These are phyloP conservation scores for Fagopyrum tataricum DNA, from an alignment of 148 eudicot genomes.

Conservation along the genomic window DNA sequence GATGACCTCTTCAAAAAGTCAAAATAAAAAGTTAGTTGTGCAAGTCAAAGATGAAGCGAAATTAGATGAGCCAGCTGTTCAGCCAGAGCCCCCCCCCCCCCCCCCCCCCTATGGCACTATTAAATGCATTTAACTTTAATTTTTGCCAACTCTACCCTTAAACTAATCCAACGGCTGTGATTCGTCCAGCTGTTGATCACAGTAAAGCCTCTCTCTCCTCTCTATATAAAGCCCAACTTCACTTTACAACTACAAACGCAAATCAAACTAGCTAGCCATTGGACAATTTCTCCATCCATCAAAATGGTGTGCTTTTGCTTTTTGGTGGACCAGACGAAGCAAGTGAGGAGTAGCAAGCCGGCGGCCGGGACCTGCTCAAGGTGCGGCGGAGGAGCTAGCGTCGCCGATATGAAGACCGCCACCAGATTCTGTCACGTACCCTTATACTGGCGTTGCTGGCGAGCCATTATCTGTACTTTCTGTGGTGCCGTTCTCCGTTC, in stretches of 20 bases:
- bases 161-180: not conserved
- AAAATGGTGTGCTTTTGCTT: constrained; percentile 76
- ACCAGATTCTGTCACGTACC: constrained; percentile 75
- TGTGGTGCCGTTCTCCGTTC: constrained; percentile 71
- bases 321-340: constrained; percentile 58
- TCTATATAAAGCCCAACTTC: not conserved
- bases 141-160: not conserved
- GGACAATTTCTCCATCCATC: not conserved
- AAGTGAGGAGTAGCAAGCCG: constrained; percentile 59
- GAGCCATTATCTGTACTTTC: constrained; percentile 75
- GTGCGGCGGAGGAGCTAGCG: constrained; percentile 77
- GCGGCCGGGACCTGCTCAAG: constrained; percentile 70
- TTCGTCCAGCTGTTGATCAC: not conserved
- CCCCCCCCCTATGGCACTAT: not conserved
- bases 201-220: not conserved
- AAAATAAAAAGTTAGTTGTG: not conserved
- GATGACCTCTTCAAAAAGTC: not conserved
- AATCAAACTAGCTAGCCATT: too few species aligned
- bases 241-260: too few species aligned
- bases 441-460: constrained; percentile 65
- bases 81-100: too few species aligned
- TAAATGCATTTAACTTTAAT: not conserved
- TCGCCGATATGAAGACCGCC: constrained; percentile 77
- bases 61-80: not conserved
- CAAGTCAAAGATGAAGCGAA: not conserved